phyloP scores from a whole-genome alignment of 129 eudicot species.

The Flaveria sonorensis region DNA sequence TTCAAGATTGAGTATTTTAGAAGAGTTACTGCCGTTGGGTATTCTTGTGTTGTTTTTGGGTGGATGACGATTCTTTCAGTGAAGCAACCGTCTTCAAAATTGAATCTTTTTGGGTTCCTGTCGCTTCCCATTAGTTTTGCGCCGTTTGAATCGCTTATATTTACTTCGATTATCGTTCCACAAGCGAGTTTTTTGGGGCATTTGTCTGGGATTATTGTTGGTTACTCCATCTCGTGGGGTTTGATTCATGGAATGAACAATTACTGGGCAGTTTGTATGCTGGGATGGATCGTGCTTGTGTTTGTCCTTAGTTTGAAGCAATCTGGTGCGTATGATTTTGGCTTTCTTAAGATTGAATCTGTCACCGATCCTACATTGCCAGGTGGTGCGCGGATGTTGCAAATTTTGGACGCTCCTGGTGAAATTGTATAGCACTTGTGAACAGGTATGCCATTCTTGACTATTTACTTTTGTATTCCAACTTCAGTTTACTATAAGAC shows the following conservation, averaged over 20 bases:
- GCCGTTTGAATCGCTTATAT: constrained; percentile 87
- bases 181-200: constrained; percentile 98
- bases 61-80: constrained; percentile 98
- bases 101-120: constrained; percentile 86
- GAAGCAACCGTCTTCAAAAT: constrained; percentile 81
- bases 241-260: constrained; percentile 91
- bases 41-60: constrained; percentile 96
- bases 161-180: constrained; percentile 92
- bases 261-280: constrained; percentile 83
- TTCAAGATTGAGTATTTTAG: constrained; percentile 85
- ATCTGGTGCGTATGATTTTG: constrained; percentile 70
- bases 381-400: constrained; percentile 76
- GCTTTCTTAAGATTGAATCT: constrained; percentile 84
- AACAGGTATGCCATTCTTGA: constrained; percentile 41
- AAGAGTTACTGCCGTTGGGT: constrained; percentile 95
- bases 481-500: neutral
- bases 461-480: constrained; percentile 14
- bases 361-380: constrained; percentile 82
- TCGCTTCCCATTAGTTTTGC: constrained; percentile 97
- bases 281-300: constrained; percentile 76
- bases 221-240: constrained; percentile 92
- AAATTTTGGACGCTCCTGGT: constrained; percentile 57
- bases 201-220: constrained; percentile 84
- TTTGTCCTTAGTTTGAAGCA: constrained; percentile 77
- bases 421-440: constrained; percentile 61